These are phyloP conservation scores for Curvularia sp. DNA, from an alignment of 2,329 filamentous ascomycete genomes.

Conservation along the genomic window DNA sequence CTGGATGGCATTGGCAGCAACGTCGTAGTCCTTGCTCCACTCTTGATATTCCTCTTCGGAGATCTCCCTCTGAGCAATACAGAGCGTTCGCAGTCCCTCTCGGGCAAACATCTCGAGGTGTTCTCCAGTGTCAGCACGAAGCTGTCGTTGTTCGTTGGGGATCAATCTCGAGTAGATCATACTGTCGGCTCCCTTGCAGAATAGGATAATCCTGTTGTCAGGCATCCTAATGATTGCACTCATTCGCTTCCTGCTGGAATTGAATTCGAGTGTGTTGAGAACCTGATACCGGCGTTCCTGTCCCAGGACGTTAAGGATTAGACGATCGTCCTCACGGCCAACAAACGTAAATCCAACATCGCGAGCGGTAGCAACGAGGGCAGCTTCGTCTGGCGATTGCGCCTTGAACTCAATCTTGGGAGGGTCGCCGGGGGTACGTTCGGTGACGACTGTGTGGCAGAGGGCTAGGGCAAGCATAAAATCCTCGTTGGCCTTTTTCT, in stretches of 20 bases:
- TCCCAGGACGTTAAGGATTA: slow-evolving; percentile 86
- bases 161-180: slow-evolving; percentile 93
- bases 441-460: slow-evolving; percentile 96
- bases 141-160: slow-evolving; percentile 82
- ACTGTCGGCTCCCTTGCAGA: slow-evolving; percentile 97
- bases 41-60: slow-evolving; percentile 80
- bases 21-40: slow-evolving; percentile 88
- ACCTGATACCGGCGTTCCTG: slow-evolving; percentile 85
- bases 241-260: slow-evolving; percentile 96
- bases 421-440: slow-evolving; percentile 85
- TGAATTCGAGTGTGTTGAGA: slow-evolving; percentile 96
- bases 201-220: slow-evolving; percentile 84
- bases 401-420: slow-evolving; percentile 95
- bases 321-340: slow-evolving; percentile 77
- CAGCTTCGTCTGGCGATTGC: slow-evolving; percentile 95
- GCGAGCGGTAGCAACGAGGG: slow-evolving; percentile 89
- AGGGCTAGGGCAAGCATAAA: slow-evolving; percentile 96
- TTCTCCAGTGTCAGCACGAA: slow-evolving; percentile 84
- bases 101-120: slow-evolving; percentile 97
- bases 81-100: slow-evolving; percentile 92
- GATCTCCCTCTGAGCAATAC: slow-evolving; percentile 84
- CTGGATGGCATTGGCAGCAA: slow-evolving; percentile 81
- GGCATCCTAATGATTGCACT: slow-evolving; percentile 97
- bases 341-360: slow-evolving; percentile 96
- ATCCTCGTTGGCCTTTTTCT: slow-evolving; percentile 78